phyloP scores from a whole-genome alignment of 192 early-diverging fungal species.

The Coemansia interrupta region DNA sequence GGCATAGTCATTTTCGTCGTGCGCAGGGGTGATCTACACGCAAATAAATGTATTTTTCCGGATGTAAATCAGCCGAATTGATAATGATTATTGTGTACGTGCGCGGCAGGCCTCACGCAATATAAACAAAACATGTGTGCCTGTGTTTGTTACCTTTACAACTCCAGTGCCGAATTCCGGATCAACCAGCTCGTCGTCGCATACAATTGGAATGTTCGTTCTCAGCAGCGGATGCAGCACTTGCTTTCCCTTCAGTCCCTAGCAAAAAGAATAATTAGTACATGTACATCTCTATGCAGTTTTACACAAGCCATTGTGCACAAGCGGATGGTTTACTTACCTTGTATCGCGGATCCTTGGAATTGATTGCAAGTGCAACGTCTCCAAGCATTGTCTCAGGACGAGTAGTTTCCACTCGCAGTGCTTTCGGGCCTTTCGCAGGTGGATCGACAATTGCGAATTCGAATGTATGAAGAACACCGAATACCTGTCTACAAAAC shows the following conservation, averaged over 20 bases:
- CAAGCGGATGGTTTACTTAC: conserved; percentile 35
- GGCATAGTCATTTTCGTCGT: conserved; percentile 87
- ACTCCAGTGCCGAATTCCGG: conserved; percentile 92
- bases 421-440: conserved; percentile 52
- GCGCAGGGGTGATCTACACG: conserved; percentile 86
- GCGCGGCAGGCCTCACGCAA: background rate
- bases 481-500: conserved; percentile 81
- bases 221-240: conserved; percentile 8
- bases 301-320: background rate
- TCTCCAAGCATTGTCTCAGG: conserved; percentile 99
- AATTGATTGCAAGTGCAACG: conserved; percentile 89
- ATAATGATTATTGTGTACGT: background rate
- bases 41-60: background rate
- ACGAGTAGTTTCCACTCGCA: conserved; percentile 94
- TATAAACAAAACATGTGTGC: conserved; percentile 2
- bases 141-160: conserved; percentile 67
- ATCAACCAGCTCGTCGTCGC: conserved; percentile 79
- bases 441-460: conserved; percentile 76
- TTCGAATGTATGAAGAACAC: conserved; percentile 84
- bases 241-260: conserved; percentile 62
- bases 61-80: conserved; percentile 5
- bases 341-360: conserved; percentile 79
- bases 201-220: conserved; percentile 77
- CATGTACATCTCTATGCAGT: too few relatives aligned
- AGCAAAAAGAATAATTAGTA: background rate